Conservation (phyloP, 2,329 filamentous ascomycete species). For the Phialophora expanda region DNA sequence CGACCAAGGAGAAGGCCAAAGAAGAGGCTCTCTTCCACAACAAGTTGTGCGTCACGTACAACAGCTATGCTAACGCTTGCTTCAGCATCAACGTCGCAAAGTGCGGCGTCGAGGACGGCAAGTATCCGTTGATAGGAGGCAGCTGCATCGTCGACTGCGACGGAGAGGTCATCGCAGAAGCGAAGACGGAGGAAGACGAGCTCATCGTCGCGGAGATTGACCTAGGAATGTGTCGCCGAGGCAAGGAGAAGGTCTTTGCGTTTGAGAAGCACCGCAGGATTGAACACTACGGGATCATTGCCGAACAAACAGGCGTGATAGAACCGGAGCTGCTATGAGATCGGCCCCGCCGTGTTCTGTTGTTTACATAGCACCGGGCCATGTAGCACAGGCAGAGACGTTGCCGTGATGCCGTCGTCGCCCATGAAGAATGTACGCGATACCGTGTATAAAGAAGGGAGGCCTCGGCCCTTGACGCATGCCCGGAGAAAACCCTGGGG, state of each 20-base stretch:
- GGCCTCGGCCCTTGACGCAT: neutral
- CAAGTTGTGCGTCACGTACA: slow-evolving; percentile 57
- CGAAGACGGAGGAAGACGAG: slow-evolving; percentile 56
- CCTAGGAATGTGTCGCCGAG: slow-evolving; percentile 54
- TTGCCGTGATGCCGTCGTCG: slow-evolving; percentile 19
- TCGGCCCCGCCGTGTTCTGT: no score
- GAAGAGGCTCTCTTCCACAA: slow-evolving; percentile 59
- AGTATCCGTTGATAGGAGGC: slow-evolving; percentile 56
- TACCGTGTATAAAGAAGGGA: neutral
- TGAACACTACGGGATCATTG: slow-evolving; percentile 43
- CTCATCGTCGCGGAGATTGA: slow-evolving; percentile 59
- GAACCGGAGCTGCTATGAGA: slow-evolving; percentile 45
- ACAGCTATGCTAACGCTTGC: slow-evolving; percentile 60
- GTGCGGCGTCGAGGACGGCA: slow-evolving; percentile 59
- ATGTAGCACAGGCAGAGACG: slow-evolving; percentile 24
- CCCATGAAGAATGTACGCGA: no score
- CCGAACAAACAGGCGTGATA: slow-evolving; percentile 42
- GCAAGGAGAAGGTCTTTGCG: slow-evolving; percentile 54
- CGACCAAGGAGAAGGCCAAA: slow-evolving; percentile 53
- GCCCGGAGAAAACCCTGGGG: neutral
- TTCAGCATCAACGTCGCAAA: slow-evolving; percentile 58
- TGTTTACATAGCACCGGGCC: no score
- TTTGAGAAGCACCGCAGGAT: slow-evolving; percentile 43
- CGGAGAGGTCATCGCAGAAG: slow-evolving; percentile 58
- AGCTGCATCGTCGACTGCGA: slow-evolving; percentile 57